These are phyloP conservation scores for Kazachstania psychrophila DNA, from an alignment of 805 yeast genomes.

Conservation along the genomic window DNA sequence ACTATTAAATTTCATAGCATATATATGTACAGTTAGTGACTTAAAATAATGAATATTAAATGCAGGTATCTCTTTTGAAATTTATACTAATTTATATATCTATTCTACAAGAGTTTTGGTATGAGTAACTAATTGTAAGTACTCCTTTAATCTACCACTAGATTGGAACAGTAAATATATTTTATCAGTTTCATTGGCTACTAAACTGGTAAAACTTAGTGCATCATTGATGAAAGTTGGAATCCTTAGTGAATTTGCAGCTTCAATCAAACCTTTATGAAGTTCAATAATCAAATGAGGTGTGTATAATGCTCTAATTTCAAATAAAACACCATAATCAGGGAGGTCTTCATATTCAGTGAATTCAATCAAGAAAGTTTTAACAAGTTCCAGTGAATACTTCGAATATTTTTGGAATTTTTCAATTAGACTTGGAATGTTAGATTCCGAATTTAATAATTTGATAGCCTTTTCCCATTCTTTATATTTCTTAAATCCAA, in stretches of 20 bases:
- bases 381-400: conserved; percentile 21
- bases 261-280: conserved; percentile 44
- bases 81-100: not conserved
- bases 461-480: conserved; percentile 39
- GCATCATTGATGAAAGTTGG: conserved; percentile 48
- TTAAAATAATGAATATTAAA: too few relatives aligned
- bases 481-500: conserved; percentile 37
- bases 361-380: conserved; percentile 27
- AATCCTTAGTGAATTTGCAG: conserved; percentile 30
- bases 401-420: conserved; percentile 24
- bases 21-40: too few relatives aligned
- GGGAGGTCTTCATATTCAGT: conserved; percentile 16
- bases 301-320: conserved; percentile 57
- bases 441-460: conserved; percentile 20
- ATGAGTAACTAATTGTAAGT: conserved; percentile 43
- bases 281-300: conserved; percentile 66
- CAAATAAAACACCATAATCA: conserved; percentile 38
- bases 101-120: conserved; percentile 36
- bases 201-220: conserved; percentile 46
- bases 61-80: too few relatives aligned
- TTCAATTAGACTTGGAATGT: conserved; percentile 27
- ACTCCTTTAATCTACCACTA: conserved; percentile 48
- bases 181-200: conserved; percentile 58
- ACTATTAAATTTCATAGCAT: too few relatives aligned
- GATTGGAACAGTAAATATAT: conserved; percentile 52